A percentile compares a stretch with the other conserved stretches of the same genome.
These are phyloP conservation scores for Phaseolus coccineus DNA, from an alignment of 331 rosid genomes.

Conservation along the genomic window DNA sequence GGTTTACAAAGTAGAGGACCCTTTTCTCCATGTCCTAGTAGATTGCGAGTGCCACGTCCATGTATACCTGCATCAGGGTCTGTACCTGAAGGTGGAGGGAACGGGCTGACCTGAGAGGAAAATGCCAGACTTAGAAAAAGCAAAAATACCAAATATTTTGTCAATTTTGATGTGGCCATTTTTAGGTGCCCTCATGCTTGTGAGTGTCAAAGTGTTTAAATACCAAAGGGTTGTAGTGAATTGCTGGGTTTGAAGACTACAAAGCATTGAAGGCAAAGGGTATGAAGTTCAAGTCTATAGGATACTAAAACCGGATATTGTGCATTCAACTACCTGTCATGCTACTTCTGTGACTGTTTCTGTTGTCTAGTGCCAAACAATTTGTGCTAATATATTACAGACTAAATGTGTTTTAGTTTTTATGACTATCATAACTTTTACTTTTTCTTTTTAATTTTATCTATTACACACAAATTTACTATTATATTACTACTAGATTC, in stretches of 20 bases:
- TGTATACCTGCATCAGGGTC: not conserved
- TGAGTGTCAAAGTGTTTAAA: slow-evolving; percentile 35
- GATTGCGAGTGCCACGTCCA: not conserved
- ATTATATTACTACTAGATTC: no score
- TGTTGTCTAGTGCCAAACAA: not conserved
- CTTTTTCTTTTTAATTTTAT: no score
- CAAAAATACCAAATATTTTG: slow-evolving; percentile 3
- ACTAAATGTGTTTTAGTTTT: no score
- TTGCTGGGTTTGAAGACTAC: not conserved
- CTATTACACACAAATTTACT: no score
- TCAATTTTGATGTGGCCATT: slow-evolving; percentile 38
- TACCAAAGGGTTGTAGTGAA: not conserved
- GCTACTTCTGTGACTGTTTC: slow-evolving; percentile 12
- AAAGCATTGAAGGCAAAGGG: not conserved
- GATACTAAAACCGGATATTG: not conserved
- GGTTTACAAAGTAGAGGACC: slow-evolving; percentile 37
- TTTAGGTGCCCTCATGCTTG: not conserved
- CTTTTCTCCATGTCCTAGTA: not conserved
- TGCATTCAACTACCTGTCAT: slow-evolving; percentile 29
- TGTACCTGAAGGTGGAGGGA: slow-evolving; percentile 30
- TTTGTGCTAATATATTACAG: not conserved
- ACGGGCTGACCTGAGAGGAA: slow-evolving; percentile 14
- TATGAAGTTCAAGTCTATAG: not conserved
- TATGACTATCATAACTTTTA: no score
- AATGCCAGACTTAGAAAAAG: slow-evolving; percentile 8